Conservation (phyloP, 177 flowering plant species). For the Vitis hybrid region DNA sequence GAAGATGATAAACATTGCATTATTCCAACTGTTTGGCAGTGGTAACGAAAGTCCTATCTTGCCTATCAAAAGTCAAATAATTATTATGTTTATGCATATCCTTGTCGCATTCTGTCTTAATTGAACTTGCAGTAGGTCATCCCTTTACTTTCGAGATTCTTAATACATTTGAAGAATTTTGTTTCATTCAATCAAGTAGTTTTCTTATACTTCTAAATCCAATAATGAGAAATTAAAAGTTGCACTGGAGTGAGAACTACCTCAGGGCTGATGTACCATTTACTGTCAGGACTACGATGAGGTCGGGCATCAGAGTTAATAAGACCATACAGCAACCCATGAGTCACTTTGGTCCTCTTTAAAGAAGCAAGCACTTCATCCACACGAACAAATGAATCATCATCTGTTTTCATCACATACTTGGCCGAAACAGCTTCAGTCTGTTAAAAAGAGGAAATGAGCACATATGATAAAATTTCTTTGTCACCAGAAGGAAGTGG, state of each 20-base stretch:
- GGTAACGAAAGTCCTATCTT: too few relatives aligned
- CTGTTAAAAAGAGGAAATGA: constrained; percentile 45
- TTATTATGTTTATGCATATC: too few relatives aligned
- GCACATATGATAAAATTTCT: constrained; percentile 9
- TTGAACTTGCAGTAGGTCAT: too few relatives aligned
- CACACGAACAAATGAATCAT: constrained; percentile 97
- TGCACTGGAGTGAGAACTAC: constrained; percentile 28
- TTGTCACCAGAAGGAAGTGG: constrained; percentile 11
- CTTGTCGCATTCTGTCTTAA: too few relatives aligned
- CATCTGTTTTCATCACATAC: constrained; percentile 97
- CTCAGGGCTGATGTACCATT: constrained; percentile 90
- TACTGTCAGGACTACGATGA: constrained; percentile 81
- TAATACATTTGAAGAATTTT: too few relatives aligned
- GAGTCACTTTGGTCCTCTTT: constrained; percentile 42
- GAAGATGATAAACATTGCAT: too few relatives aligned
- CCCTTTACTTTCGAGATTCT: too few relatives aligned
- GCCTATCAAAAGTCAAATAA: too few relatives aligned
- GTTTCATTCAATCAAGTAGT: too few relatives aligned
- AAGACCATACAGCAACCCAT: constrained; percentile 85
- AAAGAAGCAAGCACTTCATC: constrained; percentile 79
- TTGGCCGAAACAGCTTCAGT: constrained; percentile 78
- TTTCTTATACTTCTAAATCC: too few relatives aligned
- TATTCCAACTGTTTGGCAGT: too few relatives aligned
- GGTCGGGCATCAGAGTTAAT: constrained; percentile 84
- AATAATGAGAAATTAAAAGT: too few relatives aligned